A percentile compares a stretch with the other conserved stretches of the same genome.
These are phyloP conservation scores for Rhododendron molle DNA, from an alignment of 148 eudicot species.

Conservation along the genomic window DNA sequence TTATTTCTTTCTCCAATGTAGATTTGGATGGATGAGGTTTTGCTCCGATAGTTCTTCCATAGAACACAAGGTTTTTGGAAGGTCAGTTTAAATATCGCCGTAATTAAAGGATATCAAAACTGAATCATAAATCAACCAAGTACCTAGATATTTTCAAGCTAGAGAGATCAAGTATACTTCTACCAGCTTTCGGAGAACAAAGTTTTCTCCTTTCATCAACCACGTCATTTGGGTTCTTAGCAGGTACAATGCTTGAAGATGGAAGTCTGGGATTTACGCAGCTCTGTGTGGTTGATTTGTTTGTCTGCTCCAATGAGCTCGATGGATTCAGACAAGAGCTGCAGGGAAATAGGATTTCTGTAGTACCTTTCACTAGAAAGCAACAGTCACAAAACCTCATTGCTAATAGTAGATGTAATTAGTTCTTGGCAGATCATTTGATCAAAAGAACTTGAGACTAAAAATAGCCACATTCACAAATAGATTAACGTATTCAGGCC, in stretches of 20 bases:
- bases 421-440: background rate
- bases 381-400: background rate
- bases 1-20: slow-evolving; percentile 19
- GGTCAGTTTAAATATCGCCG: background rate
- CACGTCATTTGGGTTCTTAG: slow-evolving; percentile 19
- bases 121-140: slow-evolving; percentile 1
- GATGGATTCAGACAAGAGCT: slow-evolving; percentile 26
- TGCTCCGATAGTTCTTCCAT: slow-evolving; percentile 22
- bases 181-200: slow-evolving; percentile 20
- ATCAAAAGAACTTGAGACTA: background rate
- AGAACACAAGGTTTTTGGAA: background rate
- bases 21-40: slow-evolving; percentile 20
- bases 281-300: slow-evolving; percentile 26
- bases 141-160: slow-evolving; percentile 28
- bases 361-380: background rate
- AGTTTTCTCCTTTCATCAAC: slow-evolving; percentile 24
- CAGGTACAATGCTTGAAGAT: slow-evolving; percentile 22
- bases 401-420: background rate
- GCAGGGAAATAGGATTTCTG: slow-evolving; percentile 14
- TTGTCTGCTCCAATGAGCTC: slow-evolving; percentile 18
- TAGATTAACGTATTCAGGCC: background rate
- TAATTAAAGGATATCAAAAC: background rate
- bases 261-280: slow-evolving; percentile 20
- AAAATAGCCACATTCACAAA: background rate
- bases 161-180: slow-evolving; percentile 23